These are phyloP conservation scores for Saccharomyces eubayanus DNA, from an alignment of 805 yeast genomes.

Conservation along the genomic window DNA sequence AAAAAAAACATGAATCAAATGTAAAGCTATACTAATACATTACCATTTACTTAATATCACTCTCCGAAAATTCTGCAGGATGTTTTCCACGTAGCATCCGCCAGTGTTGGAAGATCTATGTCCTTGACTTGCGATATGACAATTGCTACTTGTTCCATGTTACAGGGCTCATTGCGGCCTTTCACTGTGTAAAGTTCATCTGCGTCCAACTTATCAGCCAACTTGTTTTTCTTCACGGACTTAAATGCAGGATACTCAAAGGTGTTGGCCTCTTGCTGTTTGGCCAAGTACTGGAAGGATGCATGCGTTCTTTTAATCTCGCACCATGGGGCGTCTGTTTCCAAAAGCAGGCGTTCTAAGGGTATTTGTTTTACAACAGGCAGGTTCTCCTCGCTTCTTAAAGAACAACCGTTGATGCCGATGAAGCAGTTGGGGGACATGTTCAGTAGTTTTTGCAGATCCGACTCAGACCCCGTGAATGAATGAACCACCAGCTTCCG, in stretches of 20 bases:
- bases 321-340: slow-evolving; percentile 99
- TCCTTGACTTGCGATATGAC: slow-evolving; percentile 47
- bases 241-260: slow-evolving; percentile 34
- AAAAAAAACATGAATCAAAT: not conserved
- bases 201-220: slow-evolving; percentile 16
- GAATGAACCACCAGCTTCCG: slow-evolving; percentile 86
- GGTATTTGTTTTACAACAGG: slow-evolving; percentile 64
- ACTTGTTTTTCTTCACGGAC: slow-evolving; percentile 30
- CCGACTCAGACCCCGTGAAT: slow-evolving; percentile 74
- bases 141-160: slow-evolving; percentile 70
- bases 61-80: slow-evolving; percentile 36
- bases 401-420: slow-evolving; percentile 89
- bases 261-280: slow-evolving; percentile 5
- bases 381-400: slow-evolving; percentile 67
- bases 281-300: slow-evolving; percentile 47
- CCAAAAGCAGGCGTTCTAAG: slow-evolving; percentile 60
- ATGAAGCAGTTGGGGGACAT: slow-evolving; percentile 40
- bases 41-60: not conserved
- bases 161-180: slow-evolving; percentile 89
- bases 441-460: slow-evolving; percentile 47
- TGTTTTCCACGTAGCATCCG: slow-evolving; percentile 45
- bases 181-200: slow-evolving; percentile 45
- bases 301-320: slow-evolving; percentile 81
- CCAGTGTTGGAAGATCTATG: slow-evolving; percentile 36
- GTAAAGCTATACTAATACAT: not conserved